These are phyloP conservation scores for Paecilomyces sp. DNA, from an alignment of 2,329 filamentous ascomycete genomes.

Conservation along the genomic window DNA sequence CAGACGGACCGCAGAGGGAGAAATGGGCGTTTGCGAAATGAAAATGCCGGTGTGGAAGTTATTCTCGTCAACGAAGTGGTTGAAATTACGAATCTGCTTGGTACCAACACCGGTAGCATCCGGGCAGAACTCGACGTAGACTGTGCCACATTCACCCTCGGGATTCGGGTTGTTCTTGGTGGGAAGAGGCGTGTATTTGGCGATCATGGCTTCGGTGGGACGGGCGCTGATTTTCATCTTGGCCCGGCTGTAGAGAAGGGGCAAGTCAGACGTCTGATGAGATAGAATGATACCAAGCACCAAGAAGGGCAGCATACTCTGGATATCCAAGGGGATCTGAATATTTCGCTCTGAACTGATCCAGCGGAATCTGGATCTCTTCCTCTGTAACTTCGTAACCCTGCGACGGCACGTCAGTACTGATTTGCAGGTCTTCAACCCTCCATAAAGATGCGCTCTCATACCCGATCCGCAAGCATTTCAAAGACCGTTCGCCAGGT, in stretches of 20 bases:
- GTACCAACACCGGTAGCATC: constrained; percentile 71
- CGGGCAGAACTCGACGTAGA: constrained; percentile 88
- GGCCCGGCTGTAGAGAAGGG: constrained; percentile 53
- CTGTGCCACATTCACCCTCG: constrained; percentile 68
- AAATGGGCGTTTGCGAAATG: constrained; percentile 74
- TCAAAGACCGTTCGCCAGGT: constrained; percentile 90
- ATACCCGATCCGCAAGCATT: constrained; percentile 86
- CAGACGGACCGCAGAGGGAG: constrained; percentile 78
- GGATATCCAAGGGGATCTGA: constrained; percentile 65
- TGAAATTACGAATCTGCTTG: constrained; percentile 85
- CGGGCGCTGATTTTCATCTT: constrained; percentile 83
- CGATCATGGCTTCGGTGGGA: constrained; percentile 75
- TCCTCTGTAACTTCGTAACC: constrained; percentile 89
- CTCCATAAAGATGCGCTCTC: constrained; percentile 21
- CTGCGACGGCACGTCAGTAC: constrained; percentile 40
- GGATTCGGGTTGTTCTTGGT: constrained; percentile 64
- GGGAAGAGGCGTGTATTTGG: constrained; percentile 69
- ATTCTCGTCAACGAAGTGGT: constrained; percentile 69
- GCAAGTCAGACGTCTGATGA: constrained; percentile 1
- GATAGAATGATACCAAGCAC: constrained; percentile 6
- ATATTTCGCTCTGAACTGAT: constrained; percentile 70
- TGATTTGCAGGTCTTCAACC: background rate
- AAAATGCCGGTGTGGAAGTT: constrained; percentile 88
- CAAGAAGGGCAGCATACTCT: constrained; percentile 51
- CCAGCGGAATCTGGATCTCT: constrained; percentile 78